Base-by-base conservation (phyloP, 345 rosid genomes). In the Eucalyptus pauciflora region DNA sequence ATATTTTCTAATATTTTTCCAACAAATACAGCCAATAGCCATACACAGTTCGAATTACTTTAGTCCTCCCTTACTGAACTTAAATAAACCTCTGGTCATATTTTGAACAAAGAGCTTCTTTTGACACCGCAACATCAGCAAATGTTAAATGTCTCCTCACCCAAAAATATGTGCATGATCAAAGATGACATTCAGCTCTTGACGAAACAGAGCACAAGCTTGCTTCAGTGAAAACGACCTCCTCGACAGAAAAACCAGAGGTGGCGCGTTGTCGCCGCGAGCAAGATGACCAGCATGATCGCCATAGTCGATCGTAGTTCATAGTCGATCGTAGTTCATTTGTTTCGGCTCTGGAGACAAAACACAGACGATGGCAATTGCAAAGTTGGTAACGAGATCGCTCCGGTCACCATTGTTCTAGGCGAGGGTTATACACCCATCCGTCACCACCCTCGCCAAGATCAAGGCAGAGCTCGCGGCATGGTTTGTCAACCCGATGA, bases 101-200 rank as follows among this genome's bases (percentile, higher is more conserved):
- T 29, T 62, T 13, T 62, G 33, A 62, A 62, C 33, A 13, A 62
- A 62, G 71, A 13, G 33, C 4, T 62, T 62, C 9, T 62, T 62
- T 29, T 62, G 71, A 62, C 33, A 6, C 71, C 18, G 17, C 71
- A 62, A 14, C 76, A n/a, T n/a, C 37, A n/a, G 20, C 18, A 64
- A 64, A 13, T 0, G 33, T 64, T 7, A n/a, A 64, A 27, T 12
- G 67, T 52, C 0, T 52, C 25, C 58, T 18, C 24, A 52, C 0
- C 58, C 58, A 7, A 52, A 52, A 52, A 52, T 0, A 52, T 7
- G 58, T 18, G 2, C 58, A 52, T 18, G 58, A 27, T 56, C 62
- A 56, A 56, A 56, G 13, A 56, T 52, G 58, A 52, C 25, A 52
- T 52, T 52, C 58, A 52, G 58, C 58, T 52, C 58, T 52, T 52